Evolutionary conservation across 352 stramenopile species (phyloP), one percentile per base, ranked within the genome.

Genomic region (Globisporangium abappressorium): DNA sequence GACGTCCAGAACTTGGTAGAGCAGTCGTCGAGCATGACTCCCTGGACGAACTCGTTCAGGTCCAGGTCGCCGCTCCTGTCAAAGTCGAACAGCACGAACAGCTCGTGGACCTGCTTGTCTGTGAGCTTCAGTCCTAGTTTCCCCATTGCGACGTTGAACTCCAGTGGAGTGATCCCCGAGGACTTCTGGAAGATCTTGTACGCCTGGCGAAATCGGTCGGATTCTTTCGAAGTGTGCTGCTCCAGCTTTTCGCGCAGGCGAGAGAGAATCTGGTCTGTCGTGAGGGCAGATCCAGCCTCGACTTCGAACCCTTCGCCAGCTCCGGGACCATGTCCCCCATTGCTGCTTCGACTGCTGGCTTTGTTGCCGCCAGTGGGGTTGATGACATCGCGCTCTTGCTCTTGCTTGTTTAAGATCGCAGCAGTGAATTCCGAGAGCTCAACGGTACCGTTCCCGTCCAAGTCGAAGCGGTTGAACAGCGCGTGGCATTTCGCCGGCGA

Each of bases 21-120:
- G 38, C 75, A 69, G 62, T 93, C 85, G 68, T 93, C 84, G 6
- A 92, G 72, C 76, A 90, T 86, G 22, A 92, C 78, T 7, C 86
- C 86, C 68, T 92, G 82, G 15, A 93, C 81, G 66, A 94, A 91
- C 62, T 94, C 85, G 62, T 91, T 94, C 51, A 94, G 68, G 58
- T 93, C 82, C 14, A 94, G 62, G 28, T 92, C 86, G 24, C 86
- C 86, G 62, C 76, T 91, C 38, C 90, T 84, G 66, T 94, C 84
- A 30, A 88, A 90, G 69, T 94, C 86, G 38, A 92, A 92, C 14
- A 85, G 73, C 34, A 76, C 73, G 70, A 94, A 94, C 6, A 94
- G 66, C 56, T 85, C 76, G 3, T 73, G 69, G 18, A 90, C 36
- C 63, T 93, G 84, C 8, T 76, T 76, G 5, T 78, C 68, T 8